Base-by-base conservation (phyloP, 108 stramenopile genomes). In the Cafeteria roenbergensis region DNA sequence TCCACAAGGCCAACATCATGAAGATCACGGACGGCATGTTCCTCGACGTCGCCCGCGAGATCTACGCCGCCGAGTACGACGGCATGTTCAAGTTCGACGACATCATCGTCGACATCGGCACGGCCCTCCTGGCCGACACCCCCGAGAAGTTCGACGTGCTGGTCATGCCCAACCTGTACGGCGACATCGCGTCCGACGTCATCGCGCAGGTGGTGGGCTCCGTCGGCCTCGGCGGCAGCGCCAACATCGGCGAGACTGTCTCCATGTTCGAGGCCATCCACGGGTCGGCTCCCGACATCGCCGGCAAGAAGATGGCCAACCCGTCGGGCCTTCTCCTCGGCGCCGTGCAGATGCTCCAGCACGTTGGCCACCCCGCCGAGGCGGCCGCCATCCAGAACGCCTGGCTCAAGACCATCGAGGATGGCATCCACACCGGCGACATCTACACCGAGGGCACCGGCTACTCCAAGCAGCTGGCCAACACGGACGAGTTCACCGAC, bases 261-360 rank as follows among this genome's bases (percentile, higher is more conserved):
- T 92, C 92, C 68, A 94, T 98, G n/a, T 98, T 94, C 79, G 96
- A 95, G 73, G 93, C 96, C 17, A 90, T 90, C 66, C 92, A 94
- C 75, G 96, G 96, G 64, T 91, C 90, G 31, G 96, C 96, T 20
- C 96, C 96, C 25, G 92, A 94, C 71, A 95, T 97, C 73, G 93
- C 93, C 30, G 94, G 94, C 27, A 64, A 90, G 74, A 88, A 95
- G 73, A 89, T 88, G 75, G 94, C 94, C 50, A 95, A 95, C 76
- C 94, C 94, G 0, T 74, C 92, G 71, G 96, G 93, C 35, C 89
- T 98, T 75, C 77, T 98, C 66, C 87, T 86, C 32, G 96, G 91
- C 22, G 93, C 96, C 30, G 95, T 98, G 94, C 94, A 94, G 94
- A 78, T 94, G 58, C 76, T 84, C 59, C 94, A 95, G 65, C 92